Evolutionary conservation across 805 yeast genomes (phyloP).

Genomic region (Kockiozyma suomiensis): DNA sequence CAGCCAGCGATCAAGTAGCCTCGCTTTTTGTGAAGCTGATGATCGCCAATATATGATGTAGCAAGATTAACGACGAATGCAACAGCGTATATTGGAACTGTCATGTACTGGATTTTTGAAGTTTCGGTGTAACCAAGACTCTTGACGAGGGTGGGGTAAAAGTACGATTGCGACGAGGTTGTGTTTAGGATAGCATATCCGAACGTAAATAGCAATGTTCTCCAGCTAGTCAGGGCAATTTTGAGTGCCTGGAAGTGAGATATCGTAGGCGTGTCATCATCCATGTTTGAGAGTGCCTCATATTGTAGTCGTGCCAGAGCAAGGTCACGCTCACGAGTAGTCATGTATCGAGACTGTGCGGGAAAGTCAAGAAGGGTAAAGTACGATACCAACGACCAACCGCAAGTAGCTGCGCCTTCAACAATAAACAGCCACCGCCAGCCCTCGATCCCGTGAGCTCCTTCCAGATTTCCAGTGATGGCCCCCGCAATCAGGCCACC

Average conservation of each 20-base stretch:
- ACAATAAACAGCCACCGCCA: slow-evolving; percentile 71
- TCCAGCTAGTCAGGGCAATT: slow-evolving; percentile 8
- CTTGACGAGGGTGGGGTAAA: slow-evolving; percentile 19
- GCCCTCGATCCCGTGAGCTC: slow-evolving; percentile 56
- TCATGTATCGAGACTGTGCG: slow-evolving; percentile 7
- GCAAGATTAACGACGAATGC: slow-evolving; percentile 16
- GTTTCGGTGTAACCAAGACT: slow-evolving; percentile 14
- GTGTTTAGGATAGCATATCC: slow-evolving; percentile 12
- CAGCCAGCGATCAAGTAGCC: slow-evolving; percentile 14
- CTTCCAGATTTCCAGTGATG: slow-evolving; percentile 51
- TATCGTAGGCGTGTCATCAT: background rate
- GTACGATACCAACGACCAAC: slow-evolving; percentile 11
- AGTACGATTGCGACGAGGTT: slow-evolving; percentile 17
- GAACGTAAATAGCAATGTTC: slow-evolving; percentile 12
- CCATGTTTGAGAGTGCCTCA: slow-evolving; percentile 4
- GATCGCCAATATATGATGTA: slow-evolving; percentile 18
- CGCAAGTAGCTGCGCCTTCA: slow-evolving; percentile 24
- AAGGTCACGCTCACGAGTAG: slow-evolving; percentile 8
- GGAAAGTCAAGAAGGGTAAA: slow-evolving; percentile 25
- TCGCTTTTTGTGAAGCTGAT: slow-evolving; percentile 12
- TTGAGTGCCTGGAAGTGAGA: slow-evolving; percentile 16
- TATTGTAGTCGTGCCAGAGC: slow-evolving; percentile 21
- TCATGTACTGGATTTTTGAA: slow-evolving; percentile 13
- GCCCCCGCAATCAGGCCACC: slow-evolving; percentile 67
- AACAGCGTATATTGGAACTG: slow-evolving; percentile 15